Base-by-base conservation (phyloP, 306 rosid genomes). In the Senna tora region DNA sequence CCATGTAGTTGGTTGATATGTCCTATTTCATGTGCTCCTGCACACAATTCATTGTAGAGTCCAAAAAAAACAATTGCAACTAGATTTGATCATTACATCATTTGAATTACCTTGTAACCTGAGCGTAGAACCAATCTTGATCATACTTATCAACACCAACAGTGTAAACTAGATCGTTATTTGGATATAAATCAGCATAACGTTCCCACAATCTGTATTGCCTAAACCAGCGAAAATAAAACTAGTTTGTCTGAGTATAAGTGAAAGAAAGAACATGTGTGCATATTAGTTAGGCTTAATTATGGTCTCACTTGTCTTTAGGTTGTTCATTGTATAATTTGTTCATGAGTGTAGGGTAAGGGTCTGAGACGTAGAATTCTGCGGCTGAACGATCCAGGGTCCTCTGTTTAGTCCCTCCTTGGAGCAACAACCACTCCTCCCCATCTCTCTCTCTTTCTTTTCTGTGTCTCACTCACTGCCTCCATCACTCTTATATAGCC, bases 171-270 rank as follows among this genome's bases (percentile, higher is more conserved):
- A 91, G 84, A 80, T 91, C 95, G 3, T 46, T 36, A 9, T 52
- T 15, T 1, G 87, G 86, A 65, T 85, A 88, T 9, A 78, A 53
- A 46, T 88, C 92, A 5, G 65, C 47, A 51, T 91, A 91, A 25
- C 85, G 90, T 2, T 78, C 88, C 95, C 97, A 91, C 19, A 91
- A 57, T 0, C 97, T 95, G 38, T 91, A 91, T 52, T 91, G 90
- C 52, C 95, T 84, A 58, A 68, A 91, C 67, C 89, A 88, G 78
- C 33, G 3, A 80, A 58, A 43, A 52, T n/a, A 21, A 15, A 38
- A 12, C 58, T 21, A 52, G 32, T 66, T 54, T 2, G 17, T 25
- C 41, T 65, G 9, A 51, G 19, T 50, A 34, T 49, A 50, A 10
- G 21, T 9, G 14, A 34, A 22, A 36, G 1, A 36, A 4, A 50